Base-by-base conservation (phyloP, 2,329 filamentous ascomycete genomes). In the Nothopassalora personata region DNA sequence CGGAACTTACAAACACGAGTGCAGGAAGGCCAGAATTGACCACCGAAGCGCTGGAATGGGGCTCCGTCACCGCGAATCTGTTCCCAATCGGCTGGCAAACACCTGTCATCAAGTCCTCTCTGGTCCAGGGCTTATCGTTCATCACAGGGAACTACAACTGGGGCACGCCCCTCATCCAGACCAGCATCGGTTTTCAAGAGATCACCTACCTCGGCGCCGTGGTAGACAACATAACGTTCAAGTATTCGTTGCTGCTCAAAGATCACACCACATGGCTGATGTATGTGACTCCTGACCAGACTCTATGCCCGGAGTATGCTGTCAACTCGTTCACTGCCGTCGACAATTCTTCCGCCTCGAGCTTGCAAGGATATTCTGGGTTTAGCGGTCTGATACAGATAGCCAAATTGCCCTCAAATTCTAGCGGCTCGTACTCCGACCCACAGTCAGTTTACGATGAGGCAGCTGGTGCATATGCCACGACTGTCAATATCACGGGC, bases 61-160 rank as follows among this genome's bases (percentile, higher is more conserved):
- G 86, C 67, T 85, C 83, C 0, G 81, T 81, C 13, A 85, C 90
- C 63, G 84, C 91, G 49, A 87, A 89, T 48, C 78, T 97, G 33
- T 81, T 77, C 53, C 70, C 73, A n/a, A 77, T 77, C 2, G 65
- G 62, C 33, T 65, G 59, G 54, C 79, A 81, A 7, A 72, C 78
- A 1, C 82, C 87, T 0, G 79, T 82, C 1, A 81, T 97, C 19
- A 87, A 84, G 0, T 91, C 96, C 64, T 91, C 92, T 0, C 71
- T 97, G 7, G 85, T 96, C 0, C 93, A 97, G 70, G 94, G 94
- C 10, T 94, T 95, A 85, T 87, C 85, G 0, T 96, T 91, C 67
- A 79, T 96, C 18, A 97, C 92, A 4, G 92, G 81, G 0, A 73
- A 88, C 18, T 97, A 92, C 74, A 80, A 80, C 56, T 66, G 60